Base-by-base conservation (phyloP, 2,329 filamentous ascomycete species). In the Didymella pinodella region DNA sequence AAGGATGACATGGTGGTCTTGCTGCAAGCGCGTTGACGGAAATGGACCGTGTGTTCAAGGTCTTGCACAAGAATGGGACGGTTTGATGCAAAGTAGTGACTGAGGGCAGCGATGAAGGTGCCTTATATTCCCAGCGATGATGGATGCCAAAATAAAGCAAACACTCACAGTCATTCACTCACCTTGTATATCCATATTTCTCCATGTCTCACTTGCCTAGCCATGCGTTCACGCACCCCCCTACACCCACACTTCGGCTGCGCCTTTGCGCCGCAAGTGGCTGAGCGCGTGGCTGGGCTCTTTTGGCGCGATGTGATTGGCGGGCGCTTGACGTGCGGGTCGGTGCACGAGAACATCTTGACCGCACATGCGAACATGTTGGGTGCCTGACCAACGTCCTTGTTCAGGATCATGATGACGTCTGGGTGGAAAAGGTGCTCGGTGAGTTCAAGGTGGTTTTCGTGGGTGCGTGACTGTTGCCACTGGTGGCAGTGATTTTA, bases 1-100 rank as follows among this genome's bases (percentile, higher is more conserved):
- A 72, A 32, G 59, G 66, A 68, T 31, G 71, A 59, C 71, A 75
- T 76, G 28, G 54, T 48, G 48, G 7, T 20, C 16, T 44, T 2
- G 12, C n/a, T 11, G 26, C 16, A 12, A 20, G 16, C 11, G 14
- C 1, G n/a, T 20, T 10, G 16, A 22, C 22, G 22, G 22, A 31
- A 11, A n/a, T 16, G n/a, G 20, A 18, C 3, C 18, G 4, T 12
- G 18, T 22, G 10, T 22, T 22, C 18, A 22, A 12, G 18, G 12
- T 5, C 7, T 20, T 22, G 22, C 2, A 22, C 12, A 7, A 12
- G 18, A 12, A n/a, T 31, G 26, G 32, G 44, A 32, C 18, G 25
- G 41, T 20, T 34, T 44, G 22, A 8, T n/a, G 32, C 8, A 25
- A 16, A 29, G 31, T 22, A 14, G 36, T 46, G n/a, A 18, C 3